Conservation (phyloP, 2,329 filamentous ascomycete genomes). For the Graphilbum ipis-grandicollis region DNA sequence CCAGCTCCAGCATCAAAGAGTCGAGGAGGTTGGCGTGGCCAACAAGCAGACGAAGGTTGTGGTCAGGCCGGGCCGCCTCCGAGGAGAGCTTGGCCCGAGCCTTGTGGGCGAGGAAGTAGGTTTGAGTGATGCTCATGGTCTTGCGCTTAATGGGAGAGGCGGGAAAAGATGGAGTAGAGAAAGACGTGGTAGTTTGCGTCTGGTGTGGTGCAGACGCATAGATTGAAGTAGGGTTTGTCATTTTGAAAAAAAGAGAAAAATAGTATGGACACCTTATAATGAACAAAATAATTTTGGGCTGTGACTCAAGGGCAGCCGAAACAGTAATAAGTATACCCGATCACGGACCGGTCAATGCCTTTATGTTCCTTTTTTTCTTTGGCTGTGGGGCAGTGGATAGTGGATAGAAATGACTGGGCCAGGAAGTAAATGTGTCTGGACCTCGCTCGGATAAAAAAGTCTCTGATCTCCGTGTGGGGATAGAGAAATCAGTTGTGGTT, state of each 20-base stretch:
- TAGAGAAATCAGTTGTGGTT: too few relatives aligned
- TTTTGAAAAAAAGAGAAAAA: conserved; percentile 4
- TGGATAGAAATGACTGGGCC: not conserved
- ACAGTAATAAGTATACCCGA: not conserved
- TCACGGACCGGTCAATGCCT: conserved; percentile 3
- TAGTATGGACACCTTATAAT: too few relatives aligned
- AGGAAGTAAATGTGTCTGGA: not conserved
- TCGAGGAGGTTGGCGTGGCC: conserved; percentile 98
- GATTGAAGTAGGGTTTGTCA: conserved; percentile 7
- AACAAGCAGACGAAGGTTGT: conserved; percentile 87
- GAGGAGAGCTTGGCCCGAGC: conserved; percentile 88
- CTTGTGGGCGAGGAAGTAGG: conserved; percentile 95
- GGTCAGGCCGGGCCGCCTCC: conserved; percentile 79
- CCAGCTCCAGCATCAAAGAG: conserved; percentile 74
- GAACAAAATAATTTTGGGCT: not conserved
- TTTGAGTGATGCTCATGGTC: conserved; percentile 95
- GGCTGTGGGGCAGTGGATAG: conserved; percentile 1
- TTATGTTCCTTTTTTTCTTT: not conserved
- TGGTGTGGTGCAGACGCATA: conserved; percentile 3
- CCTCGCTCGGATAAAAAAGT: too few relatives aligned
- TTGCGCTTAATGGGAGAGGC: conserved; percentile 40
- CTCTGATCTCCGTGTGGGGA: too few relatives aligned
- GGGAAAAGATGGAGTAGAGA: conserved; percentile 10
- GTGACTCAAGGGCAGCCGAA: conserved; percentile 4
- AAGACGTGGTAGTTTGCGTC: conserved; percentile 2